phyloP scores from a whole-genome alignment of 2,329 filamentous ascomycete species.

The Lasiodiplodia sp. region DNA sequence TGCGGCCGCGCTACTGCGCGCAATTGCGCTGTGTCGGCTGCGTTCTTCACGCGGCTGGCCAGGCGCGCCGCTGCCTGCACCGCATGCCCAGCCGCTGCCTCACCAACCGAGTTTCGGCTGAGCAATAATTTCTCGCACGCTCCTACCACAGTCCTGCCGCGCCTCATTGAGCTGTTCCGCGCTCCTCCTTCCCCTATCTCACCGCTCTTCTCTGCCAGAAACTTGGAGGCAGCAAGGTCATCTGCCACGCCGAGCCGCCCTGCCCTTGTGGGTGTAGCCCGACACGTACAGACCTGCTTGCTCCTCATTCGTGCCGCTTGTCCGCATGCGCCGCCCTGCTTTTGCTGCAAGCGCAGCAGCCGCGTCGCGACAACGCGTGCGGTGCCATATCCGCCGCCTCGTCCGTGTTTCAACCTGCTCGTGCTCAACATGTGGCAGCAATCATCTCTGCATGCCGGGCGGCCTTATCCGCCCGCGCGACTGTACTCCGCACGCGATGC shows the following conservation, averaged over 20 bases:
- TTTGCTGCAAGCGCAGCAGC: slow-evolving; percentile 20
- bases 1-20: slow-evolving; percentile 4
- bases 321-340: neutral
- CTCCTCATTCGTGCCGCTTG: slow-evolving; percentile 14
- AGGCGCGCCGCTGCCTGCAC: neutral
- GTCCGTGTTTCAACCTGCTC: slow-evolving; percentile 12
- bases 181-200: slow-evolving; percentile 19
- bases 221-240: slow-evolving; percentile 20
- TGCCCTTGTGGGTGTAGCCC: slow-evolving; percentile 15
- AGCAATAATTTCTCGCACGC: slow-evolving; percentile 25
- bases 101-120: slow-evolving; percentile 23
- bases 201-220: slow-evolving; percentile 20
- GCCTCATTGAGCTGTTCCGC: slow-evolving; percentile 4
- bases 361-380: slow-evolving; percentile 6
- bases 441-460: slow-evolving; percentile 22
- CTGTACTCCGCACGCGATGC: slow-evolving; percentile 24
- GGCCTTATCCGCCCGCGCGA: slow-evolving; percentile 17
- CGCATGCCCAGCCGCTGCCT: neutral
- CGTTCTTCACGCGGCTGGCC: neutral
- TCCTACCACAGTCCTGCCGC: slow-evolving; percentile 2
- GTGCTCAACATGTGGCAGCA: slow-evolving; percentile 10
- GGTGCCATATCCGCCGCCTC: slow-evolving; percentile 16
- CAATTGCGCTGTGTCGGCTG: neutral
- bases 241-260: slow-evolving; percentile 25
- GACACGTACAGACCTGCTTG: neutral